Evolutionary conservation across 2,329 filamentous ascomycete genomes (phyloP).

Genomic region (Fusarium brachygibbosum): DNA sequence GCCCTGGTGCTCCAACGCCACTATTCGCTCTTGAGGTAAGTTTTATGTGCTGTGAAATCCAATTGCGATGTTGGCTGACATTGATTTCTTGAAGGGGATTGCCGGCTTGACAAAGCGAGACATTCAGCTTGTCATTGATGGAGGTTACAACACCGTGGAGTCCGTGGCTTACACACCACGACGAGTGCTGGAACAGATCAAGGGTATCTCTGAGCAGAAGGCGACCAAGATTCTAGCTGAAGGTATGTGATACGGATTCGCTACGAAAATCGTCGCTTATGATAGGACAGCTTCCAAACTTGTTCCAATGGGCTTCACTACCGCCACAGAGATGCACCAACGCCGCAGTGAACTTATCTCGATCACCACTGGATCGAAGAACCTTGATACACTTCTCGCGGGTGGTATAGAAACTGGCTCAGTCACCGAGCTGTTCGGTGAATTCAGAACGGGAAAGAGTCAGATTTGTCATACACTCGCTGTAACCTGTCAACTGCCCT

Average conservation of each 20-base stretch:
- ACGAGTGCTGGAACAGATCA: conserved; percentile 90
- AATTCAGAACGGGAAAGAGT: conserved; percentile 98
- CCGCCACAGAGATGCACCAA: conserved; percentile 98
- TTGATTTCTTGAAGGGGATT: conserved; percentile 72
- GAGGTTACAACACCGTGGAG: conserved; percentile 95
- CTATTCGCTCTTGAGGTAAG: conserved; percentile 86
- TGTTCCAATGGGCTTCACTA: conserved; percentile 99
- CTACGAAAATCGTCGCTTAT: conserved; percentile 23
- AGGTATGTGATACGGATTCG: conserved; percentile 66
- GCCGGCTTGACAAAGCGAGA: conserved; percentile 93
- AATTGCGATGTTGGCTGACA: conserved; percentile 26
- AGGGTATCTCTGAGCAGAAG: conserved; percentile 97
- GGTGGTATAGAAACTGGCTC: conserved; percentile 97
- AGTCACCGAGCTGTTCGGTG: conserved; percentile 97
- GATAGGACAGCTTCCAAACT: conserved; percentile 83
- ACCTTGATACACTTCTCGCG: conserved; percentile 92
- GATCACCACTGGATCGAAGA: conserved; percentile 97
- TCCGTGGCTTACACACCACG: conserved; percentile 92
- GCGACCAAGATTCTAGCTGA: conserved; percentile 91
- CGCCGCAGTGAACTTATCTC: conserved; percentile 96
- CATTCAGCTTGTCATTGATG: conserved; percentile 91
- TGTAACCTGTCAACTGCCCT: conserved; percentile 96
- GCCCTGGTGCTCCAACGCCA: conserved; percentile 93
- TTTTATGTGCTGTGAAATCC: neutral
- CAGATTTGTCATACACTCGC: conserved; percentile 99